Evolutionary conservation across 2,329 filamentous ascomycete species (phyloP).

Genomic region (Alternaria arbusti): DNA sequence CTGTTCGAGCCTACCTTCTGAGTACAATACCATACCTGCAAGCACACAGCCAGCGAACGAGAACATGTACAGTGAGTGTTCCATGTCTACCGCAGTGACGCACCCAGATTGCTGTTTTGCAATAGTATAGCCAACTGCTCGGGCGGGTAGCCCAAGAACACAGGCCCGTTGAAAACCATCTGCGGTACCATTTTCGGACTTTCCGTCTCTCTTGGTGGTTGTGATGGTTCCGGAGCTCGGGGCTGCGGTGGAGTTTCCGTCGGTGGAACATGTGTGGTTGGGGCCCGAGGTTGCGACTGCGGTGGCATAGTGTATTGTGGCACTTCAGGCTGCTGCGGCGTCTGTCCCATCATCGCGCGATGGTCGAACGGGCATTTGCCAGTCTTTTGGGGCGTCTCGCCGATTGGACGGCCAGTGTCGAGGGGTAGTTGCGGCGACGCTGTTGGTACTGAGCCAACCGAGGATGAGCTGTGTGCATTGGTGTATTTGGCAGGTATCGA

Average conservation of each 20-base stretch:
- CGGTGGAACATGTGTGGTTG: conserved; percentile 17
- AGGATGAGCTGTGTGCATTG: conserved; percentile 47
- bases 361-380: conserved; percentile 48
- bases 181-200: conserved; percentile 58
- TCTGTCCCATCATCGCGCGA: conserved; percentile 32
- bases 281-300: conserved; percentile 18
- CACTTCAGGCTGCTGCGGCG: conserved; percentile 8
- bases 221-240: conserved; percentile 5
- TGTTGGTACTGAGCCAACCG: conserved; percentile 49
- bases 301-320: conserved; percentile 14
- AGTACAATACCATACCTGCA: conserved; percentile 36
- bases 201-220: conserved; percentile 14
- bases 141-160: conserved; percentile 82
- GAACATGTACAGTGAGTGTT: conserved; percentile 1
- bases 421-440: conserved; percentile 61
- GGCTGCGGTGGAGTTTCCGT: conserved; percentile 11
- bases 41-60: conserved; percentile 17
- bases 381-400: conserved; percentile 34
- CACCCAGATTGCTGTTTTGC: conserved; percentile 46
- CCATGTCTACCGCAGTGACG: conserved; percentile 30
- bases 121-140: conserved; percentile 45
- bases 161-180: conserved; percentile 89
- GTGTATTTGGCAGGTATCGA: conserved; percentile 69
- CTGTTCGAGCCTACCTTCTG: conserved; percentile 28
- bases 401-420: conserved; percentile 39